Conservation (phyloP, 1,139 yeast genomes). For the Martiniozyma asiatica region DNA sequence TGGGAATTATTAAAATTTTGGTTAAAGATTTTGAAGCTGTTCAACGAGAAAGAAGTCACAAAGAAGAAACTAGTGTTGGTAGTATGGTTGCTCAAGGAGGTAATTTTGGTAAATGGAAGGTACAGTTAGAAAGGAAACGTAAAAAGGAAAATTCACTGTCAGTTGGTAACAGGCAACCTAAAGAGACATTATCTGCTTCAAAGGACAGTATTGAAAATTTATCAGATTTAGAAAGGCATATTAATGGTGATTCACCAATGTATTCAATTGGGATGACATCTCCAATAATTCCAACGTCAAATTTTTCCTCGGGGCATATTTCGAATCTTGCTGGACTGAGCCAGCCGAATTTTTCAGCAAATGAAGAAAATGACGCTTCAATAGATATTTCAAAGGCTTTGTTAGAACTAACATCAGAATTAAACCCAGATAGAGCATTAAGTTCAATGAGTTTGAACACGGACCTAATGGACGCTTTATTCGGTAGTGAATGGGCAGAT, state of each 20-base stretch:
- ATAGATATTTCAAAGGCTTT: neutral
- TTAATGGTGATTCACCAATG: too few relatives aligned
- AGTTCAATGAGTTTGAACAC: constrained; percentile 20
- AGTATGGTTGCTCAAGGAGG: constrained; percentile 21
- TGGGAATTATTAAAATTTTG: constrained; percentile 25
- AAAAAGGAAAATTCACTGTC: constrained; percentile 4
- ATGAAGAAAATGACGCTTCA: neutral
- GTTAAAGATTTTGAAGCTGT: constrained; percentile 22
- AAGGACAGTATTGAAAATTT: too few relatives aligned
- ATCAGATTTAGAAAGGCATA: too few relatives aligned
- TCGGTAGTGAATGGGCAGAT: constrained; percentile 22
- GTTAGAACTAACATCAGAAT: neutral
- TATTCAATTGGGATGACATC: too few relatives aligned
- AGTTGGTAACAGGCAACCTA: too few relatives aligned
- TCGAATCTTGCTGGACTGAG: too few relatives aligned
- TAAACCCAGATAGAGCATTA: constrained; percentile 16
- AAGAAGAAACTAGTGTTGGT: constrained; percentile 19
- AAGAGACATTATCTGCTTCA: too few relatives aligned
- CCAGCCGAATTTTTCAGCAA: too few relatives aligned
- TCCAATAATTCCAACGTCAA: too few relatives aligned
- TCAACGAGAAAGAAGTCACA: constrained; percentile 19
- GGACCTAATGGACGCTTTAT: constrained; percentile 21
- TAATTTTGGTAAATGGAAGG: constrained; percentile 15
- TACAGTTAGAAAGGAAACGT: constrained; percentile 6
- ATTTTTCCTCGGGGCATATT: too few relatives aligned